Evolutionary conservation across 371 early-diverging fungal genomes (phyloP).

Genomic region (Haplosporangium sp.): DNA sequence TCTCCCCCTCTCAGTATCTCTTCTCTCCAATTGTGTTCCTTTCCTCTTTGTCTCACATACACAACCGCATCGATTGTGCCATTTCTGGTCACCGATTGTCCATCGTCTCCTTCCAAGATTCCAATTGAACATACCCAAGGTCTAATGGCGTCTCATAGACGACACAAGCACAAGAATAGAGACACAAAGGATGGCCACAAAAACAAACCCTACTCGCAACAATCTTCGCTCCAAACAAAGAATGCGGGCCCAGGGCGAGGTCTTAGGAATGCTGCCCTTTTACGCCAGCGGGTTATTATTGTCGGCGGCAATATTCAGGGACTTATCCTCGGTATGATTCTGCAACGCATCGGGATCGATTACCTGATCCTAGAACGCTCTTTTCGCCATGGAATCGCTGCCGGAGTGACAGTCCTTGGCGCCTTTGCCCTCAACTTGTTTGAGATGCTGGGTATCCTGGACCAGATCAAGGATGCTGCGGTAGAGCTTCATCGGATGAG

Average conservation of each 20-base stretch:
- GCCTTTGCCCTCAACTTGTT: conserved; percentile 26
- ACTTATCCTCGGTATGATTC: conserved; percentile 18
- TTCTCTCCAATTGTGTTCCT: neutral
- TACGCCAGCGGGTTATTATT: conserved; percentile 15
- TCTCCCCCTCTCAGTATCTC: neutral
- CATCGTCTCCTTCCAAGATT: no score
- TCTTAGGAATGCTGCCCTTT: neutral
- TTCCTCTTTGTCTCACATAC: no score
- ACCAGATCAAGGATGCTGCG: neutral
- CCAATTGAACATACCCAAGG: no score
- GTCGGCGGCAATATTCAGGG: conserved; percentile 26
- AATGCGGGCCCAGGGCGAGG: neutral
- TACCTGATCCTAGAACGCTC: conserved; percentile 20
- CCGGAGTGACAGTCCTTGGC: conserved; percentile 14
- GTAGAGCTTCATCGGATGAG: conserved; percentile 14
- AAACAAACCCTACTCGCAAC: no score
- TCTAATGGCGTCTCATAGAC: no score
- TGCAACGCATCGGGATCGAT: conserved; percentile 10
- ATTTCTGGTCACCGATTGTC: no score
- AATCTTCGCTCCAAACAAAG: neutral
- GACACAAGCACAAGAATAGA: no score
- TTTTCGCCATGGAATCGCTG: neutral
- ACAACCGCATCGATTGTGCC: no score
- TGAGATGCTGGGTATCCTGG: conserved; percentile 19
- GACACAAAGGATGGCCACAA: no score